Evolutionary conservation across 345 rosid genomes (phyloP).

Genomic region (Citrus sinensis): DNA sequence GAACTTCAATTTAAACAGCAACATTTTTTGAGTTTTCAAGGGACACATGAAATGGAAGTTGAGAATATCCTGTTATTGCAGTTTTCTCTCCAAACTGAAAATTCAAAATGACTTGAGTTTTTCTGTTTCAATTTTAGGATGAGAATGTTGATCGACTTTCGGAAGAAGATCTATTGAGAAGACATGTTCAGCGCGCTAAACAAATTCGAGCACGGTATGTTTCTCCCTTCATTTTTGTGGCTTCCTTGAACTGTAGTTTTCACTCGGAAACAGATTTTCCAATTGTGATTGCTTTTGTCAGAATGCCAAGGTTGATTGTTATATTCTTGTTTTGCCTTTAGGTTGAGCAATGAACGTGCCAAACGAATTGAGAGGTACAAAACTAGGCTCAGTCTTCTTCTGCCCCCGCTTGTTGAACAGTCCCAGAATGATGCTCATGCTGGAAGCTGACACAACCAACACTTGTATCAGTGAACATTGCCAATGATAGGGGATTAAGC

Average conservation of each 20-base stretch:
- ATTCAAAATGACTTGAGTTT: slow-evolving; percentile 1
- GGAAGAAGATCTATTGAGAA: slow-evolving; percentile 59
- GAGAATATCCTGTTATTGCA: neutral
- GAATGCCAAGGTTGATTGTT: neutral
- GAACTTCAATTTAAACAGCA: neutral
- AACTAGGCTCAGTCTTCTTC: slow-evolving; percentile 74
- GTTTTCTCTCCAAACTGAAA: neutral
- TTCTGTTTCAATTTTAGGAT: slow-evolving; percentile 37
- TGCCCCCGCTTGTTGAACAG: slow-evolving; percentile 68
- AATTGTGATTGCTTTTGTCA: neutral
- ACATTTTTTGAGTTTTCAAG: neutral
- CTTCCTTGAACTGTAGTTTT: neutral
- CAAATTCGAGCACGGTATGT: slow-evolving; percentile 69
- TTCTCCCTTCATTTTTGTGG: neutral
- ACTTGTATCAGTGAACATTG: neutral
- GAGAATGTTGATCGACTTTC: slow-evolving; percentile 55
- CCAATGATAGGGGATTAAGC: neutral
- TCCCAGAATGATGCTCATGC: slow-evolving; percentile 34
- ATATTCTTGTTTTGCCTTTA: slow-evolving; percentile 20
- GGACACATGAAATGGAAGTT: neutral
- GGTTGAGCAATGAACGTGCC: slow-evolving; percentile 64
- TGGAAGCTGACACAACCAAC: slow-evolving; percentile 39
- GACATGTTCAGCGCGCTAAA: slow-evolving; percentile 69
- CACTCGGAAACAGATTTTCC: neutral
- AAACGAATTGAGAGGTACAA: slow-evolving; percentile 80